These are phyloP conservation scores for Diplodia mutila DNA, from an alignment of 2,329 filamentous ascomycete genomes.

Conservation along the genomic window DNA sequence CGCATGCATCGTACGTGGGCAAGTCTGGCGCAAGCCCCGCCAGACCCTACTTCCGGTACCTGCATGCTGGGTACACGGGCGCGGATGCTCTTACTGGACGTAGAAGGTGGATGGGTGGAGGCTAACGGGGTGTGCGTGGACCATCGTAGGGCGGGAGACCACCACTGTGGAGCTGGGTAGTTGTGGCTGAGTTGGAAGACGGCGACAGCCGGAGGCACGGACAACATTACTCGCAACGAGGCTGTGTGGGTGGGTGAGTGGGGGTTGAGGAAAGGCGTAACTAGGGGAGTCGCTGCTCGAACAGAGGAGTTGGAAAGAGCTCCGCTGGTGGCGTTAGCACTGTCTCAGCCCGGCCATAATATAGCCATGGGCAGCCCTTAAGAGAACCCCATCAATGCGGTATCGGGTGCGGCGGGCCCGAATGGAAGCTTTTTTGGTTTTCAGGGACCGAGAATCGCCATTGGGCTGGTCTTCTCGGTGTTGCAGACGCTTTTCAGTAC, in stretches of 20 bases:
- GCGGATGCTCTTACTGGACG: slow-evolving; percentile 15
- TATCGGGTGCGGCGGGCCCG: slow-evolving; percentile 2
- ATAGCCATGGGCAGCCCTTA: slow-evolving; percentile 9
- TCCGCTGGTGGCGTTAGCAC: slow-evolving; percentile 13
- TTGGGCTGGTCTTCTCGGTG: neutral
- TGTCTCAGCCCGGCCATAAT: slow-evolving; percentile 19
- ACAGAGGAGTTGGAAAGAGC: slow-evolving; percentile 6
- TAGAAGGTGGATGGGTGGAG: neutral
- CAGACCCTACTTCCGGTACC: neutral
- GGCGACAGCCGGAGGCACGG: neutral
- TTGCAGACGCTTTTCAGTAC: neutral
- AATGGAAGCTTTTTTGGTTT: neutral
- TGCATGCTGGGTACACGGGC: neutral
- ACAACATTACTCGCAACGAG: neutral
- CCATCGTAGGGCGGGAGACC: neutral
- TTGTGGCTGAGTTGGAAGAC: slow-evolving; percentile 8
- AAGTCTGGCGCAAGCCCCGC: neutral
- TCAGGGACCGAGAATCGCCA: neutral
- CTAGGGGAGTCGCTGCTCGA: neutral
- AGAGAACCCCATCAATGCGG: slow-evolving; percentile 19
- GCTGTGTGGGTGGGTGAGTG: neutral
- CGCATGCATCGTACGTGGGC: neutral
- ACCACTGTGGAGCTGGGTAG: neutral
- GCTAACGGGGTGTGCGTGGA: neutral
- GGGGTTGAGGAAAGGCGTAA: neutral